Evolutionary conservation across 1,139 yeast species (phyloP).

Genomic region (Hanseniaspora gamundiae): DNA sequence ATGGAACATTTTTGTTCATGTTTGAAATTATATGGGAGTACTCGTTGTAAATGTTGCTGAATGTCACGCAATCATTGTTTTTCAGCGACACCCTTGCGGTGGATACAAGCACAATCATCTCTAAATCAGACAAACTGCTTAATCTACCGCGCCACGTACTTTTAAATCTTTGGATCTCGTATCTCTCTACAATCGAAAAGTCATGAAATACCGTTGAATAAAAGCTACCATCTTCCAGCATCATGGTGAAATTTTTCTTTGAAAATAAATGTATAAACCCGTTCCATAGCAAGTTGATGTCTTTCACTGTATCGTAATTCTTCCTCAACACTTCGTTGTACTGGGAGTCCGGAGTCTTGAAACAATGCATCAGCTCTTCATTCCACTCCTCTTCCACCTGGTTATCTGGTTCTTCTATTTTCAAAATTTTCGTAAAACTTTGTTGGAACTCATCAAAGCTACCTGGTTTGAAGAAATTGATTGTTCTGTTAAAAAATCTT

Average conservation of each 20-base stretch:
- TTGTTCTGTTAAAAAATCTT: constrained; percentile 71
- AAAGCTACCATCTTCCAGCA: constrained; percentile 12
- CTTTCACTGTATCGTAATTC: constrained; percentile 49
- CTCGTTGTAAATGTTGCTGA: constrained; percentile 69
- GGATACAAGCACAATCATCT: constrained; percentile 54
- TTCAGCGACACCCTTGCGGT: constrained; percentile 62
- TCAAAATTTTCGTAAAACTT: constrained; percentile 25
- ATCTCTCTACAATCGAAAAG: constrained; percentile 10
- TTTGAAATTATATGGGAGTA: constrained; percentile 45
- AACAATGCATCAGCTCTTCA: constrained; percentile 26
- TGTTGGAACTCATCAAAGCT: constrained; percentile 32
- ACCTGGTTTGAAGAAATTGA: constrained; percentile 43
- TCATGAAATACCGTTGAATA: constrained; percentile 11
- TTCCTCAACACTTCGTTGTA: constrained; percentile 30
- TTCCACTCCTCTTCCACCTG: constrained; percentile 41
- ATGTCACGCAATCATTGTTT: constrained; percentile 49
- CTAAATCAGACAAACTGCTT: constrained; percentile 51
- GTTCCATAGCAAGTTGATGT: constrained; percentile 43
- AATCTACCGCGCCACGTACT: constrained; percentile 18
- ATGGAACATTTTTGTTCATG: constrained; percentile 34
- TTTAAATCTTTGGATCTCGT: constrained; percentile 19
- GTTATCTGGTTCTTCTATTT: constrained; percentile 16
- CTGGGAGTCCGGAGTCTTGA: constrained; percentile 21
- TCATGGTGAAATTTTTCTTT: constrained; percentile 10
- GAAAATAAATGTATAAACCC: constrained; percentile 35